Percentiles rank a stretch among this genome's conserved stretches.
phyloP scores from a whole-genome alignment of 352 stramenopile genomes.

The Pythium rhizo-oryzae region DNA sequence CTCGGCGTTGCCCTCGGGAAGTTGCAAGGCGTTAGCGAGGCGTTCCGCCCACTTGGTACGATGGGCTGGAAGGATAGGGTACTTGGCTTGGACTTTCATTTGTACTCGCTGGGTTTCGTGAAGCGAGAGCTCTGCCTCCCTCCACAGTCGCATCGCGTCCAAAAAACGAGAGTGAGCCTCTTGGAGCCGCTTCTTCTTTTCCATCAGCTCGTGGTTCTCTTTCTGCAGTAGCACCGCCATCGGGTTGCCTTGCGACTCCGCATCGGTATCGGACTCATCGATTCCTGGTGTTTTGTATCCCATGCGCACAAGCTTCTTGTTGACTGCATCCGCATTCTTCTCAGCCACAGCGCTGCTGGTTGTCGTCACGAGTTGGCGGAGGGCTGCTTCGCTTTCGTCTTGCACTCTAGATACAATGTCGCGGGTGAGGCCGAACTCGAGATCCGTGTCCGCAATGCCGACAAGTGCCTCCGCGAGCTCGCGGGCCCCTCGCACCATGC shows the following conservation, averaged over 20 bases:
- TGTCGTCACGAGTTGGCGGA: slow-evolving; percentile 43
- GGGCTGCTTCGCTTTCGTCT: slow-evolving; percentile 43
- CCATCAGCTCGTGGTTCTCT: slow-evolving; percentile 48
- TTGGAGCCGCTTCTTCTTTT: slow-evolving; percentile 52
- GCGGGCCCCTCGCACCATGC: slow-evolving; percentile 61
- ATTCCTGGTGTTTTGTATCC: slow-evolving; percentile 41
- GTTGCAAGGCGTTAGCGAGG: slow-evolving; percentile 51
- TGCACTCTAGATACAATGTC: slow-evolving; percentile 45
- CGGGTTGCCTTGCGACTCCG: slow-evolving; percentile 30
- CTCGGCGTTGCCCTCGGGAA: slow-evolving; percentile 39
- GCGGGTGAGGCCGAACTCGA: slow-evolving; percentile 61
- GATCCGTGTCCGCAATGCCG: slow-evolving; percentile 56
- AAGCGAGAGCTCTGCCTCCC: slow-evolving; percentile 67
- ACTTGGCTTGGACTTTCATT: slow-evolving; percentile 40
- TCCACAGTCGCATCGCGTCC: slow-evolving; percentile 75
- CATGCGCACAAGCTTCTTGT: slow-evolving; percentile 69
- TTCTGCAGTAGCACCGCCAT: slow-evolving; percentile 51
- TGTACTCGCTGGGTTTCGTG: slow-evolving; percentile 55
- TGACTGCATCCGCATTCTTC: slow-evolving; percentile 43
- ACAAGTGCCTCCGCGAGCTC: slow-evolving; percentile 61
- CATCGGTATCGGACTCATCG: background rate
- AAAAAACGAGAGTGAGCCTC: slow-evolving; percentile 58
- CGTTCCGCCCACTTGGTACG: slow-evolving; percentile 67
- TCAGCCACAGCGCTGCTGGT: slow-evolving; percentile 44
- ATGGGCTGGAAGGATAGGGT: slow-evolving; percentile 52